Evolutionary conservation across 2,329 filamentous ascomycete genomes (phyloP), one percentile per base, ranked within the genome.

Genomic region (Sphaerulina populicola): DNA sequence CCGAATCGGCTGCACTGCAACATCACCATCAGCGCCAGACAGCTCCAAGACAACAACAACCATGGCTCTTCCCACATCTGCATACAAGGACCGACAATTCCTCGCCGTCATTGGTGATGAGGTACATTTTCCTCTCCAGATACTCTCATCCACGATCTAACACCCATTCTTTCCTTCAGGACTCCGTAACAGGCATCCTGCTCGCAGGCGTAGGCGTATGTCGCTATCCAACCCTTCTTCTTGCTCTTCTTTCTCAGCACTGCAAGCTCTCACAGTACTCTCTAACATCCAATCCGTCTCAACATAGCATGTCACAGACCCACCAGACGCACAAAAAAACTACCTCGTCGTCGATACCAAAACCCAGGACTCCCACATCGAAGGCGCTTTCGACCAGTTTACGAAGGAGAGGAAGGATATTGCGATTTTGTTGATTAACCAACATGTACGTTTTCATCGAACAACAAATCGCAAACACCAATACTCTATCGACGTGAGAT

Each of bases 31-130:
- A 18, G 18, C 18, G 18, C 11, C 15, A 23, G 15, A 12, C 15
- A 23, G 15, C 11, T 23, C 21, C 11, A 49, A 27, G 12, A 18
- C 37, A 30, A 38, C 45, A 41, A 9, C 9, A 41, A 39, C 30
- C 36, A 85, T 85, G 81, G 77, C 81, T 62, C 74, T 80, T 60
- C 72, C 78, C 51, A 67, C 72, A 44, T 75, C 80, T 55, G 73
- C 77, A 60, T 82, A 80, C 71, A 81, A 81, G 74, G 89, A 97
- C 72, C 81, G 93, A 64, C 86, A 98, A 73, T 95, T 98, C 68
- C 81, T 98, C 53, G 93, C 93, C 58, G 91, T 98, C 44, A 98
- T 98, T 67, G 93, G 93, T 47, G 93, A 98, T 71, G 93, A 98
- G 81, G 93, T 88, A 67, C 44, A 58, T 21, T 18, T 21, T 39